Conservation (phyloP, 768 basidiomycete genomes). For the Boletus rubropictus region DNA sequence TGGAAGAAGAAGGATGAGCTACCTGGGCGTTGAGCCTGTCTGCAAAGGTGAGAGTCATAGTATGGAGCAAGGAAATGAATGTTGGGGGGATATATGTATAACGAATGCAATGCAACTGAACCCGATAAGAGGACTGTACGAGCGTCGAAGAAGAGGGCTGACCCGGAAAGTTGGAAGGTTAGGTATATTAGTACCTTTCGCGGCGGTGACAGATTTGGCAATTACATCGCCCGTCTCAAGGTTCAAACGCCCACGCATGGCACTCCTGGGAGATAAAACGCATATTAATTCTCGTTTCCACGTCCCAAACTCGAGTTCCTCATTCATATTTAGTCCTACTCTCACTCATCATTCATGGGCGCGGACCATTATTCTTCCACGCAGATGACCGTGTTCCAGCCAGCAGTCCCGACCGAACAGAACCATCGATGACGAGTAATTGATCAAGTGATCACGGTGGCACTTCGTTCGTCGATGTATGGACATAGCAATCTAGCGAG, state of each 20-base stretch:
- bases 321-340: too few species aligned
- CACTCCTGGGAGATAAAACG: slow-evolving; percentile 24
- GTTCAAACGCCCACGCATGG: slow-evolving; percentile 14
- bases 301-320: not conserved
- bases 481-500: not conserved
- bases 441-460: not conserved
- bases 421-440: not conserved
- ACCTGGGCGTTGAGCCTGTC: slow-evolving; percentile 42
- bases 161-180: not conserved
- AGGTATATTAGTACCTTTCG: slow-evolving; percentile 11
- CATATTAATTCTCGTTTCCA: slow-evolving; percentile 11
- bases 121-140: not conserved
- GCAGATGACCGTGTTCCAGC: too few species aligned
- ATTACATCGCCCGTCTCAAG: slow-evolving; percentile 16
- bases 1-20: not conserved
- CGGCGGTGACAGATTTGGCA: slow-evolving; percentile 8
- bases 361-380: too few species aligned
- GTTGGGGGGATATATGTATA: slow-evolving; percentile 19
- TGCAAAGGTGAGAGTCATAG: slow-evolving; percentile 35
- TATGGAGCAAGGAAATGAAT: slow-evolving; percentile 16
- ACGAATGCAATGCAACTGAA: slow-evolving; percentile 10
- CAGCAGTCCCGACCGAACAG: not conserved
- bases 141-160: slow-evolving; percentile 6
- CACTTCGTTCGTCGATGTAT: not conserved
- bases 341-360: too few species aligned